Evolutionary conservation across 176 grass and related monocot species (phyloP).

Genomic region (Ampelocalamus luodianensis): DNA sequence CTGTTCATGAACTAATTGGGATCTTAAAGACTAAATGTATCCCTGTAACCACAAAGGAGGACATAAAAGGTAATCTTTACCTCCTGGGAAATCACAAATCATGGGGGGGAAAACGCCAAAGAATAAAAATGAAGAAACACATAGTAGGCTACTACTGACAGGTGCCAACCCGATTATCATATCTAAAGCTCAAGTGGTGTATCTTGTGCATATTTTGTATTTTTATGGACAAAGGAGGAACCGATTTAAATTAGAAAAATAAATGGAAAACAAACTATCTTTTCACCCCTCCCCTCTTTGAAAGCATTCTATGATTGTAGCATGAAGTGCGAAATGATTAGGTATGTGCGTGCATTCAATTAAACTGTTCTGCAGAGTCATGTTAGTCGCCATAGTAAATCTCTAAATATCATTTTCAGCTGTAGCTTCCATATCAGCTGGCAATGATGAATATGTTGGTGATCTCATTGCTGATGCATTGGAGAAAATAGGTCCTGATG

Average conservation of each 20-base stretch:
- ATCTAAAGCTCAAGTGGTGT: not conserved
- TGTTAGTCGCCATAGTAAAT: not conserved
- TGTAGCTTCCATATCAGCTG: slow-evolving; percentile 83
- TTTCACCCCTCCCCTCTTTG: not conserved
- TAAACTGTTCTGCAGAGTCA: not conserved
- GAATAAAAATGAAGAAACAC: not conserved
- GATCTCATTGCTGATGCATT: slow-evolving; percentile 86
- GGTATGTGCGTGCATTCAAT: not conserved
- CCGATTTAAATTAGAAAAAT: not conserved
- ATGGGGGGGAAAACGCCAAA: not conserved
- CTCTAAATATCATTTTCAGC: slow-evolving; percentile 59
- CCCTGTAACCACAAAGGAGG: slow-evolving; percentile 68
- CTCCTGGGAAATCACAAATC: slow-evolving; percentile 12
- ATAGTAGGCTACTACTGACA: not conserved
- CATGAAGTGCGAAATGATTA: not conserved
- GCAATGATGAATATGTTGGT: slow-evolving; percentile 89
- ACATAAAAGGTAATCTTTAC: slow-evolving; percentile 79
- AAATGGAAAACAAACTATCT: not conserved
- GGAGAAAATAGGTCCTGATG: slow-evolving; percentile 91
- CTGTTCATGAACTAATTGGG: slow-evolving; percentile 68
- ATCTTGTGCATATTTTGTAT: not conserved
- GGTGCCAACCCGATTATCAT: not conserved
- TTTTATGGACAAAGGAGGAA: not conserved
- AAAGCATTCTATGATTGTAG: not conserved
- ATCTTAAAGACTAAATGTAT: slow-evolving; percentile 73